Conservation (phyloP, 1,284 basidiomycete genomes). For the Fomitopsis pinicola region DNA sequence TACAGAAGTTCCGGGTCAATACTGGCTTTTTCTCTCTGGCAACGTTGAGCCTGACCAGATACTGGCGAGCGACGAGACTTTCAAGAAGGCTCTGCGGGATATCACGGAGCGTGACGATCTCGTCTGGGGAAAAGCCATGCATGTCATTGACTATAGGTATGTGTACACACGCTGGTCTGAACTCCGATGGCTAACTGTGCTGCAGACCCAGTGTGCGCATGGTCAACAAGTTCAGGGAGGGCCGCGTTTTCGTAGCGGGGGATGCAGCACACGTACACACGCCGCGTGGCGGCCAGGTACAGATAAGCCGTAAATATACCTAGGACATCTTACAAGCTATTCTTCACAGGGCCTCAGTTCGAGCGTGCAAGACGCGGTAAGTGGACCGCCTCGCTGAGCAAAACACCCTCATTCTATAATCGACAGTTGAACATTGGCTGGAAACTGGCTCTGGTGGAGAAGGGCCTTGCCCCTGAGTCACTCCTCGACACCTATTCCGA, state of each 20-base stretch:
- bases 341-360: conserved; percentile 9
- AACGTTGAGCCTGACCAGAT: conserved; percentile 1
- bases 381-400: background rate
- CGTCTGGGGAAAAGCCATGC: conserved; percentile 2
- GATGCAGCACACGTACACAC: conserved; percentile 24
- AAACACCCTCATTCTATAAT: background rate
- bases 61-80: background rate
- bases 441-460: conserved; percentile 29
- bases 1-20: conserved; percentile 1
- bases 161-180: background rate
- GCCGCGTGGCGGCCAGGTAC: conserved; percentile 22
- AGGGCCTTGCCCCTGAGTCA: conserved; percentile 16
- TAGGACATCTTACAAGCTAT: background rate
- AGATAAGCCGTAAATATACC: conserved; percentile 9
- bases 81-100: conserved; percentile 3
- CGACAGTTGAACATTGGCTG: conserved; percentile 27
- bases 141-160: conserved; percentile 8
- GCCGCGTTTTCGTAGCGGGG: conserved; percentile 33
- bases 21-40: background rate
- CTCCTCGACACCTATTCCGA: conserved; percentile 23
- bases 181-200: background rate
- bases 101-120: conserved; percentile 7
- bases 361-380: conserved; percentile 8
- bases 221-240: conserved; percentile 31
- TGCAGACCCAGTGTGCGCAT: conserved; percentile 34